Evolutionary conservation across 2,329 filamentous ascomycete genomes (phyloP).

Genomic region (Beauveria varroae): DNA sequence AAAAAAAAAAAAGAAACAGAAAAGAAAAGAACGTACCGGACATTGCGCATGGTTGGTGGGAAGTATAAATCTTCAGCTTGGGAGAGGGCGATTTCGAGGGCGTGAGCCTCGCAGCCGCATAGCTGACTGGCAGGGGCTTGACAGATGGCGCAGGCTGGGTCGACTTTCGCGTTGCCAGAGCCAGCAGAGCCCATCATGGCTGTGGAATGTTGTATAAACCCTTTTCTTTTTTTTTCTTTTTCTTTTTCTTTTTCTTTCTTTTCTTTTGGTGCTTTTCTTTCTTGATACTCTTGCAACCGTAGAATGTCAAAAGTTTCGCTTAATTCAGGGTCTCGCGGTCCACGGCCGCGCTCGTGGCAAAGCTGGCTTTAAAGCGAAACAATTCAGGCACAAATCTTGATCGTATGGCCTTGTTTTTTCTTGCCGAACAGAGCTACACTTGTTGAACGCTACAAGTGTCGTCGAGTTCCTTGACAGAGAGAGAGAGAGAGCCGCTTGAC

Average conservation of each 20-base stretch:
- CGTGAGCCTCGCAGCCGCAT: slow-evolving; percentile 61
- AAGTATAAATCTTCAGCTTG: slow-evolving; percentile 59
- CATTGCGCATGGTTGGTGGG: slow-evolving; percentile 53
- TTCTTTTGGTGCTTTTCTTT: no score
- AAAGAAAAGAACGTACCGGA: slow-evolving; percentile 41
- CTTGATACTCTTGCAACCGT: no score
- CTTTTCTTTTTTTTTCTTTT: not conserved
- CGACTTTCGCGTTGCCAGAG: slow-evolving; percentile 14
- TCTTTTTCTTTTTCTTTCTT: no score
- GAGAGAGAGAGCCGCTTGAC: not conserved
- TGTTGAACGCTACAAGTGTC: no score
- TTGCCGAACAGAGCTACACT: not conserved
- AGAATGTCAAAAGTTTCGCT: no score
- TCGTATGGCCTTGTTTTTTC: not conserved
- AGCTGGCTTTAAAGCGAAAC: no score
- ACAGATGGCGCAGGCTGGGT: slow-evolving; percentile 52
- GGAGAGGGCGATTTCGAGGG: slow-evolving; percentile 53
- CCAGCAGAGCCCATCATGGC: slow-evolving; percentile 13
- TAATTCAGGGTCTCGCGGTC: no score
- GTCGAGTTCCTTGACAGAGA: no score
- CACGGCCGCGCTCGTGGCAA: no score
- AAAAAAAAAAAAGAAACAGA: not conserved
- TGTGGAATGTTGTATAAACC: no score
- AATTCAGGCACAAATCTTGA: no score
- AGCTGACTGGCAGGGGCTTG: slow-evolving; percentile 47